Percentiles rank a stretch among this genome's conserved stretches.
Evolutionary conservation across 75 land plant species (phyloP).

Genomic region (Pseudotsuga menziesii): DNA sequence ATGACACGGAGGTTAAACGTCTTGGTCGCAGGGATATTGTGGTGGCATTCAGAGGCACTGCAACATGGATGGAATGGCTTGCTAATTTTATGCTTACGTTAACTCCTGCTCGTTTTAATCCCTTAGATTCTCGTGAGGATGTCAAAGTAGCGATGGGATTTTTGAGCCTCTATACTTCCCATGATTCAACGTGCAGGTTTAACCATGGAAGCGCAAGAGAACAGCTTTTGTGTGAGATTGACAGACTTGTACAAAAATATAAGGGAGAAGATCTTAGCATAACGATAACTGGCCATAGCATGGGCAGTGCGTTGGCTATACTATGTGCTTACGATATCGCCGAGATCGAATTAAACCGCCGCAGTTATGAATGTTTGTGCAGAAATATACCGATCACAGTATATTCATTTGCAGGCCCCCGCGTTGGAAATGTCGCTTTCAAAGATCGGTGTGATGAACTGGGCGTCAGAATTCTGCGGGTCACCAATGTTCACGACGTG

Average conservation of each 20-base stretch:
- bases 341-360: conserved; percentile 38
- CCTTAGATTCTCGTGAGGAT: conserved; percentile 25
- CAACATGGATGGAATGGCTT: conserved; percentile 46
- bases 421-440: conserved; percentile 61
- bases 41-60: conserved; percentile 65
- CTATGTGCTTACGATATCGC: conserved; percentile 53
- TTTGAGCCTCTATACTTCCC: conserved; percentile 53
- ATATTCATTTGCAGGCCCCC: conserved; percentile 61
- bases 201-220: conserved; percentile 39
- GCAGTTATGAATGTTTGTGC: no score
- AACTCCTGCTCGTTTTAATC: conserved; percentile 45
- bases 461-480: conserved; percentile 53
- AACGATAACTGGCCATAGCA: conserved; percentile 42
- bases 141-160: conserved; percentile 43
- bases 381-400: conserved; percentile 55
- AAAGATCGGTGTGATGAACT: conserved; percentile 55
- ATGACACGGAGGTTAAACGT: conserved; percentile 13
- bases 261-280: conserved; percentile 52
- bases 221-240: conserved; percentile 39
- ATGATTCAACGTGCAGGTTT: conserved; percentile 30
- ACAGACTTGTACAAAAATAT: conserved; percentile 27
- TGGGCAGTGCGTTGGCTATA: conserved; percentile 55
- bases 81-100: conserved; percentile 45
- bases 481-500: conserved; percentile 60
- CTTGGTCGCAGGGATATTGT: conserved; percentile 61